Base-by-base conservation (phyloP, 495 filamentous ascomycete genomes). In the Elaphomyces granulatus region DNA sequence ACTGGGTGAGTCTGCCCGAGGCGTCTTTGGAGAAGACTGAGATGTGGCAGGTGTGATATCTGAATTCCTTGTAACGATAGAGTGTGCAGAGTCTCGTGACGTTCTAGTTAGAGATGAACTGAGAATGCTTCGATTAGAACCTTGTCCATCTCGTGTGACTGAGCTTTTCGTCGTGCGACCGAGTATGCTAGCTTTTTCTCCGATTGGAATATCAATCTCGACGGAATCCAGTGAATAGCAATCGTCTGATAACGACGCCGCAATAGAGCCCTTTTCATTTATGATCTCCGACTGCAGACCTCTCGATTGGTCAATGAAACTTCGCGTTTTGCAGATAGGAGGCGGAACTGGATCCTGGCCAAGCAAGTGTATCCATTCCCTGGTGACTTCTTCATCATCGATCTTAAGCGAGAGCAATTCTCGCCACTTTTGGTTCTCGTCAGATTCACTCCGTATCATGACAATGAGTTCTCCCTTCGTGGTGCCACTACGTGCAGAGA, bases 281-380 rank as follows among this genome's bases (percentile, higher is more conserved):
- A 8, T 19, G 18, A 60, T 40, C 47, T 55, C 45, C 45, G 54
- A 46, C 43, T 59, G 48, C 18, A 55, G 52, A 34, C 63, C 58
- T 41, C 58, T 66, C 34, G 59, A 56, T 21, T 62, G 58, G 20
- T 62, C 62, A 44, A 71, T 63, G 43, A 73, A 72, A 47, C 68
- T 73, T 48, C 64, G 65, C 34, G 58, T 62, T 48, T 66, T 54
- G 31, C 45, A 62, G 16, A 73, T 58, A 8, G 66, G 51, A 8
- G 87, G 87, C 20, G 90, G 88, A 31, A 83, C 58, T 20, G 90
- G 90, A 17, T 68, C 64, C 37, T 70, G 64, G 8, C 87, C 84
- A 17, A 99, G 56, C 63, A 94, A 80, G 23, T 80, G 66, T 20
- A 94, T 61, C 92, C 92, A 99, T 53, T 96, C 88, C 26, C 69